These are phyloP conservation scores for Silene noctiflora DNA, from an alignment of 179 eudicot species.

Conservation along the genomic window DNA sequence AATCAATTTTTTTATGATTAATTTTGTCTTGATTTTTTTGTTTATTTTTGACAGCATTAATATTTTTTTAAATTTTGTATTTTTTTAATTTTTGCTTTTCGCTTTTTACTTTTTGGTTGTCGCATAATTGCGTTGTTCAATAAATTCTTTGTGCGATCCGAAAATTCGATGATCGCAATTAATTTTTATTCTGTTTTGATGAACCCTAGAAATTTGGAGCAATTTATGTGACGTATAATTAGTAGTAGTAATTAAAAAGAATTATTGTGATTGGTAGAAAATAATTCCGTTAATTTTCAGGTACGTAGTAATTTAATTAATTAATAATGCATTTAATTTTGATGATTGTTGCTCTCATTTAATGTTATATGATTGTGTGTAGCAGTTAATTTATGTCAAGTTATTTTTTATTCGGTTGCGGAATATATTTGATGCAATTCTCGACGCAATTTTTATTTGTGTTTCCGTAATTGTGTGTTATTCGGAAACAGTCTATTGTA, in stretches of 20 bases:
- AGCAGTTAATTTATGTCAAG: not conserved
- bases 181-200: constrained; percentile 5
- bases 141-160: constrained; percentile 11
- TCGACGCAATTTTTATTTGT: too few relatives aligned
- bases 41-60: not conserved
- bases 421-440: too few relatives aligned
- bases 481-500: too few relatives aligned
- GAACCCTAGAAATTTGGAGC: not conserved
- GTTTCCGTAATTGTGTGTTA: too few relatives aligned
- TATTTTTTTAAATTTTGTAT: not conserved
- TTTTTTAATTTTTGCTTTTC: not conserved
- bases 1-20: not conserved
- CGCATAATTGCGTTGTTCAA: constrained; percentile 10
- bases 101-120: not conserved
- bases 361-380: not conserved
- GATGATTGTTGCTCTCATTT: not conserved
- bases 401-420: constrained; percentile 2
- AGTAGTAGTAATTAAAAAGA: not conserved
- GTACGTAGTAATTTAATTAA: not conserved
- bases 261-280: not conserved
- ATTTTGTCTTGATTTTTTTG: not conserved
- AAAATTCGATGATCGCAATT: constrained; percentile 17
- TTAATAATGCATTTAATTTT: not conserved
- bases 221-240: not conserved
- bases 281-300: not conserved